Evolutionary conservation across 805 yeast species (phyloP), one percentile per base, ranked within the genome.

Genomic region (Saccharomycopsis sp.): DNA sequence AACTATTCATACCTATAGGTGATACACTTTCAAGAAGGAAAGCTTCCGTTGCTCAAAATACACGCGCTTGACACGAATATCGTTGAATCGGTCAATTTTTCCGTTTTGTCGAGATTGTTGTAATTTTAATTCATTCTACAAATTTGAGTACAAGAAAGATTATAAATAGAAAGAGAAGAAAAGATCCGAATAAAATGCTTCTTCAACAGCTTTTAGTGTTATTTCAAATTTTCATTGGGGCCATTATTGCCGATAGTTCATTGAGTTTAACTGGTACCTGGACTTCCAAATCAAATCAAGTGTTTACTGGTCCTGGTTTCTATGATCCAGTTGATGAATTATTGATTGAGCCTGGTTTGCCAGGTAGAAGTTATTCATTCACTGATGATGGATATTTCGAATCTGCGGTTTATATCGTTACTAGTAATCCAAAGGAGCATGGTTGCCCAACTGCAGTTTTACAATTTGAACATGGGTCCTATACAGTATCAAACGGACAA

Each of bases 241-340:
- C n/a, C n/a, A n/a, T 31, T 8, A 9, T 31, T 31, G 35, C 35
- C 19, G 31, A 11, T 27, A 20, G 17, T 20, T 14, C 20, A 14
- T 22, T 37, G 14, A 38, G 29, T 3, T 61, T 86, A 38, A 85
- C 70, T 34, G 98, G 98, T 4, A 93, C 99, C 0, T 93, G 99
- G 99, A 64, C 89, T 1, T 82, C 97, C 14, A 93, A 93, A 63
- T 80, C 97, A 9, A 85, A 85, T 61, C 79, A 94, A 9, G 98
- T 93, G 5, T 81, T 90, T 67, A 93, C 99, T 1, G 99, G 99
- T 0, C 96, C 97, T 4, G 84, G 89, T 2, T 93, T 93, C 59
- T 93, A 77, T 61, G 97, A 93, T 62, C 99, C 99, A 2, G 84
- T 88, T 23, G 96, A 90, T 59, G 98, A 93, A 63, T 74, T 90